Evolutionary conservation across 2,329 filamentous ascomycete species (phyloP).

Genomic region (Colletotrichum echinochloae): DNA sequence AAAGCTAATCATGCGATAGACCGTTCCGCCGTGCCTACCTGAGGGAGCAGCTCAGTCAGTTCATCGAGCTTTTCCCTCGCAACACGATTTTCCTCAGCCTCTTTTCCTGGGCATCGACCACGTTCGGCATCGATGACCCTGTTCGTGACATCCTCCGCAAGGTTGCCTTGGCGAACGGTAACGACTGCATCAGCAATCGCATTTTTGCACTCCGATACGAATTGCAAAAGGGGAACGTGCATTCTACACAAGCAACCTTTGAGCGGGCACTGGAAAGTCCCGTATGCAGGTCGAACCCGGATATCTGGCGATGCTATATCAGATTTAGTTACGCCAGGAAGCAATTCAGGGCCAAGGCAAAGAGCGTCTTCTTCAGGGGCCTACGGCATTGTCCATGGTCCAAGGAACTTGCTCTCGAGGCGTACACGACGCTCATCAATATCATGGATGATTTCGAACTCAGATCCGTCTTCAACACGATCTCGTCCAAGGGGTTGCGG

Average conservation of each 20-base stretch:
- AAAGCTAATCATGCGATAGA: constrained; percentile 50
- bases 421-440: constrained; percentile 58
- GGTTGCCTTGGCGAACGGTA: constrained; percentile 56
- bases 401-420: constrained; percentile 64
- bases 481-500: constrained; percentile 62
- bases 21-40: constrained; percentile 77
- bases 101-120: constrained; percentile 79
- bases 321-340: constrained; percentile 57
- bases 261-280: constrained; percentile 62
- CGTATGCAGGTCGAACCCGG: constrained; percentile 53
- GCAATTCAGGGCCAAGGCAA: constrained; percentile 56
- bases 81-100: constrained; percentile 83
- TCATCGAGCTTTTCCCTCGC: constrained; percentile 74
- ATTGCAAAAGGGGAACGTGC: constrained; percentile 58
- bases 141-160: constrained; percentile 74
- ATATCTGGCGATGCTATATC: constrained; percentile 64
- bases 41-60: constrained; percentile 70
- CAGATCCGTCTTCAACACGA: constrained; percentile 59
- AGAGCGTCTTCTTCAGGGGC: constrained; percentile 62
- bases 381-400: constrained; percentile 62
- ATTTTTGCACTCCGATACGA: constrained; percentile 66
- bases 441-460: constrained; percentile 63
- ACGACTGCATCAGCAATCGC: constrained; percentile 59
- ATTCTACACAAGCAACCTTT: constrained; percentile 64
- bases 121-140: constrained; percentile 80